Percentiles rank a stretch among this genome's conserved stretches.
These are phyloP conservation scores for Debaryomyces castellii DNA, from an alignment of 805 yeast species.

Conservation along the genomic window DNA sequence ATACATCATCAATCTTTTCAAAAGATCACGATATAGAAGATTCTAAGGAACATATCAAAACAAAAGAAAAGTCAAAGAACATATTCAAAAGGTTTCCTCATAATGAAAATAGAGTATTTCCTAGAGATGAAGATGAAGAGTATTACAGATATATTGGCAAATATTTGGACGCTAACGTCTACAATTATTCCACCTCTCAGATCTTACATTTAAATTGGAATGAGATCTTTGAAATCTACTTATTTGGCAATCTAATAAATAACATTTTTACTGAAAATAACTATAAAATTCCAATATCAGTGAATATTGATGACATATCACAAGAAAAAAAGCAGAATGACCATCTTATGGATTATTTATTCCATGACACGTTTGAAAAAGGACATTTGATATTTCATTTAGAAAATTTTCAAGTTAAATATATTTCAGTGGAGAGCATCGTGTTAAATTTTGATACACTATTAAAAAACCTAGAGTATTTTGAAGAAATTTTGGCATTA, in stretches of 20 bases:
- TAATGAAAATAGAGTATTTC: not conserved
- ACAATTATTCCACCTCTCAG: slow-evolving; percentile 3
- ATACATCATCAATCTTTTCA: slow-evolving; percentile 1
- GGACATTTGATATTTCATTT: slow-evolving; percentile 16
- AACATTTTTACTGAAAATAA: slow-evolving; percentile 8
- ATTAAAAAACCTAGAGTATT: slow-evolving; percentile 8
- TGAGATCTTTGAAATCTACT: slow-evolving; percentile 17
- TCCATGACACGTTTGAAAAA: slow-evolving; percentile 14
- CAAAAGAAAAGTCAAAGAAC: not conserved
- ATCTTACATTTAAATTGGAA: slow-evolving; percentile 11
- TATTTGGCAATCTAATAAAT: slow-evolving; percentile 18
- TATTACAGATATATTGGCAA: slow-evolving; percentile 3
- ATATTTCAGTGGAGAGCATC: not conserved
- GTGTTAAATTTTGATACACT: not conserved
- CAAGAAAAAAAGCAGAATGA: slow-evolving; percentile 1
- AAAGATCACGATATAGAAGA: not conserved
- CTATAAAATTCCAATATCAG: not conserved
- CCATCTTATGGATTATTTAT: slow-evolving; percentile 12
- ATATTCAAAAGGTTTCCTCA: slow-evolving; percentile 1
- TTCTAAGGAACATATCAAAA: not conserved
- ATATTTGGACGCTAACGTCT: slow-evolving; percentile 1
- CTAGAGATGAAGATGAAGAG: slow-evolving; percentile 2
- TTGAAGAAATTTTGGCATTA: slow-evolving; percentile 15
- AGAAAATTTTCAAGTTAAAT: not conserved
- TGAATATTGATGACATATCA: not conserved